These are phyloP conservation scores for Penicillium canescens DNA, from an alignment of 495 filamentous ascomycete genomes.

Conservation along the genomic window DNA sequence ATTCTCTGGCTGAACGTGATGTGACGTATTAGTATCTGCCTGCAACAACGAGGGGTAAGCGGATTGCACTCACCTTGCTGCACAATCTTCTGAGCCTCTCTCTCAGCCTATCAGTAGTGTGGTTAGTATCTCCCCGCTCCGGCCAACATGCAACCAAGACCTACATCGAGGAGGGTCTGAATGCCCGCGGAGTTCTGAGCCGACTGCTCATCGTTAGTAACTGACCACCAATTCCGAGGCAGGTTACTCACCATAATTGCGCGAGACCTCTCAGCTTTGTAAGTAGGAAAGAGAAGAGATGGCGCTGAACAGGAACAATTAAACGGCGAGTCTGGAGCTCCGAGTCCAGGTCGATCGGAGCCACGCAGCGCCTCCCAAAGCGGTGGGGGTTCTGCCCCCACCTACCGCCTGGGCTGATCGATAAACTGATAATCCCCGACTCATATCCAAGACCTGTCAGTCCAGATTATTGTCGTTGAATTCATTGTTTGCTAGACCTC, in stretches of 20 bases:
- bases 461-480: neutral
- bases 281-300: slow-evolving; percentile 9
- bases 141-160: slow-evolving; percentile 27
- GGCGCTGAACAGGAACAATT: slow-evolving; percentile 16
- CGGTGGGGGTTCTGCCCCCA: slow-evolving; percentile 37
- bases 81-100: slow-evolving; percentile 98
- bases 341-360: slow-evolving; percentile 31
- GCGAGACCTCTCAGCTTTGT: slow-evolving; percentile 12
- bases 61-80: slow-evolving; percentile 74
- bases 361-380: slow-evolving; percentile 40
- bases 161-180: slow-evolving; percentile 97
- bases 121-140: slow-evolving; percentile 27
- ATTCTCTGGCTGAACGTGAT: slow-evolving; percentile 66
- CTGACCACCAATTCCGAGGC: neutral
- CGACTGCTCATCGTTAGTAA: slow-evolving; percentile 60
- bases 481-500: neutral
- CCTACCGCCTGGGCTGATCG: slow-evolving; percentile 29
- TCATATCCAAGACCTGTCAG: slow-evolving; percentile 11
- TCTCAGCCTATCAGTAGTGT: slow-evolving; percentile 70
- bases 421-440: slow-evolving; percentile 31
- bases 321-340: slow-evolving; percentile 35
- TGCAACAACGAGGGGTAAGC: neutral
- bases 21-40: slow-evolving; percentile 32
- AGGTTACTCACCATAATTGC: slow-evolving; percentile 39
- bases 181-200: slow-evolving; percentile 98